Evolutionary conservation across 306 rosid genomes (phyloP).

Genomic region (Prunus armeniaca): DNA sequence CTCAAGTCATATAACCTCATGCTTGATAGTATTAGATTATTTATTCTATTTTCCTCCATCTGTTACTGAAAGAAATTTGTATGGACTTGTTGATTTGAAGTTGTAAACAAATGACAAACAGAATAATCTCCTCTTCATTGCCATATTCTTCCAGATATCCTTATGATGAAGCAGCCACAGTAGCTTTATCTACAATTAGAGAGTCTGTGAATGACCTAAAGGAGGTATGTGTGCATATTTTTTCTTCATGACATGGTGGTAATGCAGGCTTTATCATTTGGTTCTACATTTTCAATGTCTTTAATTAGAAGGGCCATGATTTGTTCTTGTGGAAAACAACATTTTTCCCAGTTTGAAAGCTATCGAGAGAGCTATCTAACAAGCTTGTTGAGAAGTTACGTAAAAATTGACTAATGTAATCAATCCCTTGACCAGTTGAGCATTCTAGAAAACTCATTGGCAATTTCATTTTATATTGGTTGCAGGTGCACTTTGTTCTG

Average conservation of each 20-base stretch:
- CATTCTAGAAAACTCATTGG: not conserved
- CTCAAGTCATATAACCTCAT: not conserved
- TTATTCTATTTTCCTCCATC: not conserved
- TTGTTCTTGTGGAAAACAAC: no score
- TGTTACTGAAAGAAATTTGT: not conserved
- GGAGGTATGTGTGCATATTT: constrained; percentile 46
- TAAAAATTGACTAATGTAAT: not conserved
- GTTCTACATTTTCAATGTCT: no score
- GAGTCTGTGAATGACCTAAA: constrained; percentile 62
- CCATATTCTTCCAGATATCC: constrained; percentile 59
- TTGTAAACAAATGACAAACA: not conserved
- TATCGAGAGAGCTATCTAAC: no score
- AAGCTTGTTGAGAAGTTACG: not conserved
- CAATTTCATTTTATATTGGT: constrained; percentile 17
- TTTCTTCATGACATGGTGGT: not conserved
- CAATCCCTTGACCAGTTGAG: no score
- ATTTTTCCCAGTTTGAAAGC: no score
- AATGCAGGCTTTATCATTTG: not conserved
- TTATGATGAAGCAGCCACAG: constrained; percentile 64
- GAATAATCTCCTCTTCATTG: constrained; percentile 5
- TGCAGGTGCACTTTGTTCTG: constrained; percentile 81
- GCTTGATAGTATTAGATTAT: not conserved
- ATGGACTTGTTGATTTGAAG: not conserved
- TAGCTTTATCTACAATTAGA: constrained; percentile 61
- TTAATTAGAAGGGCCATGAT: no score